Conservation (phyloP, 2,329 filamentous ascomycete species). For the Botryotinia globosa region DNA sequence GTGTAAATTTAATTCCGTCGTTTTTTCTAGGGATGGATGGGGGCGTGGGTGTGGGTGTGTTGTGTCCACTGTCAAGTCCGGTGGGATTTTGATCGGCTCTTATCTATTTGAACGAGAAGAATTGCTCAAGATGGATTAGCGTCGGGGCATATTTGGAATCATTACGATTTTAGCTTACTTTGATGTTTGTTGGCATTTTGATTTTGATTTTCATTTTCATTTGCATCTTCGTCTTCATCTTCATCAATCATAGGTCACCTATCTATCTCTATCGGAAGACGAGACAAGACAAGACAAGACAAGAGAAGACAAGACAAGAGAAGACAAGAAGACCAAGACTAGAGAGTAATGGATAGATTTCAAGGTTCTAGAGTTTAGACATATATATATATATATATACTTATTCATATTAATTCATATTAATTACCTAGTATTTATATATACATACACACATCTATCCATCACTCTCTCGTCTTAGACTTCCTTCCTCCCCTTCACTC, state of each 20-base stretch:
- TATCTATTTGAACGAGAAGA: neutral
- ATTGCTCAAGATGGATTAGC: neutral
- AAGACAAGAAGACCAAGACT: neutral
- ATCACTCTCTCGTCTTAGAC: too few species aligned
- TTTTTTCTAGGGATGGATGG: too few species aligned
- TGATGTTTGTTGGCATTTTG: too few species aligned
- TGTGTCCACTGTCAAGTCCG: neutral
- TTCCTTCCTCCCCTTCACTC: neutral
- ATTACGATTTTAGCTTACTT: neutral
- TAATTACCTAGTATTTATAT: neutral
- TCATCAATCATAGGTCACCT: neutral
- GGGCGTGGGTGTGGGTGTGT: slow-evolving; percentile 1
- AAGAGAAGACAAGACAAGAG: too few species aligned
- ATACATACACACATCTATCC: fast-evolving
- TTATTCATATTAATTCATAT: neutral
- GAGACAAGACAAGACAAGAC: too few species aligned
- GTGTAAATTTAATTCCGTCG: too few species aligned
- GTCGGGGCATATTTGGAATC: neutral
- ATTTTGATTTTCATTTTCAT: too few species aligned
- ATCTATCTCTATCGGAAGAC: neutral
- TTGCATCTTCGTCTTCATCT: too few species aligned
- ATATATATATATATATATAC: neutral
- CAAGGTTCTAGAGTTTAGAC: neutral
- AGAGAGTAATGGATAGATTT: neutral
- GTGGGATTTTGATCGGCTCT: slow-evolving; percentile 1